Conservation (phyloP, 768 basidiomycete species). For the Cyclocybe aegerita region DNA sequence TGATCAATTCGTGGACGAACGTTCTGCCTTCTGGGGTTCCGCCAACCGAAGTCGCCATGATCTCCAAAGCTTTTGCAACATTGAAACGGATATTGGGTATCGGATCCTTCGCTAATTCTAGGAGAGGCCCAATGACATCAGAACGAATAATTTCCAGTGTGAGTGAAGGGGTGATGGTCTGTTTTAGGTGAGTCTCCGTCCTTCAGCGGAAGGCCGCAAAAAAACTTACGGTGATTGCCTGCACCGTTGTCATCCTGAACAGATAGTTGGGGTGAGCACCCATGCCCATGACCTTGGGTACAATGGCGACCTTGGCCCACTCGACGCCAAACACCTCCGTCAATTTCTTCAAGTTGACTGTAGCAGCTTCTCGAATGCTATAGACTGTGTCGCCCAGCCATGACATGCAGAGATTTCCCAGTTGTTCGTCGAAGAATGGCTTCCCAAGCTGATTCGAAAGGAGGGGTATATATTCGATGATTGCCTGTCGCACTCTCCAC, state of each 20-base stretch:
- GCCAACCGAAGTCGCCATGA: constrained; percentile 73
- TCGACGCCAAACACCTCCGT: constrained; percentile 99
- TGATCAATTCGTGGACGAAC: constrained; percentile 69
- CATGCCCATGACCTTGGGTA: constrained; percentile 97
- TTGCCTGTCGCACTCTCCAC: constrained; percentile 98
- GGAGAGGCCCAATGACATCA: constrained; percentile 81
- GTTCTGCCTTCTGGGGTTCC: constrained; percentile 66
- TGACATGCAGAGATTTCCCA: constrained; percentile 96
- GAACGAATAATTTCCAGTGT: constrained; percentile 79
- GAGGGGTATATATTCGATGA: constrained; percentile 99
- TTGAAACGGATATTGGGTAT: constrained; percentile 99
- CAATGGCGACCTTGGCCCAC: constrained; percentile 92
- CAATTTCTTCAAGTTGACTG: constrained; percentile 92
- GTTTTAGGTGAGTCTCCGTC: background rate
- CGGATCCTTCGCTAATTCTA: constrained; percentile 81
- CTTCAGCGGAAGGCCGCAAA: constrained; percentile 2
- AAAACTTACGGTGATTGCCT: constrained; percentile 83
- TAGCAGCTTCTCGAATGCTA: constrained; percentile 98
- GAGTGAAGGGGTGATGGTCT: constrained; percentile 96
- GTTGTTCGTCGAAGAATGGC: constrained; percentile 95
- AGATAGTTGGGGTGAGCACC: constrained; percentile 96
- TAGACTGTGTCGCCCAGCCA: constrained; percentile 99
- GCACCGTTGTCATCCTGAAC: constrained; percentile 97
- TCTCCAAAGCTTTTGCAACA: constrained; percentile 92
- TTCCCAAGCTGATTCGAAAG: constrained; percentile 97